Evolutionary conservation across 352 stramenopile genomes (phyloP), one percentile per base, ranked within the genome.

Genomic region (Globisporangium spinosum): DNA sequence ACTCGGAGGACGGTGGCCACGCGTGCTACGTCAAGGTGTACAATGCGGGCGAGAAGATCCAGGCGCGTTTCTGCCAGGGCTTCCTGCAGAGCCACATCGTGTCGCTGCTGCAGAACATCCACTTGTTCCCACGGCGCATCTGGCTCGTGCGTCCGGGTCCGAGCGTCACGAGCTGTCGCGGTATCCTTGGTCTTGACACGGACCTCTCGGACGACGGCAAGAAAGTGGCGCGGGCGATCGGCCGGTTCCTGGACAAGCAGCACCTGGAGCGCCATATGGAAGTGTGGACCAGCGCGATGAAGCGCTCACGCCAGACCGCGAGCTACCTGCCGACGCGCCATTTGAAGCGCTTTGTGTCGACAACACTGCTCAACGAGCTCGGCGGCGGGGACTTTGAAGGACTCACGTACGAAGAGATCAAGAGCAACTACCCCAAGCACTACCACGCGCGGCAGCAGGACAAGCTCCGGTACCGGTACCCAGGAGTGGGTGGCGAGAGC

Each of bases 1-100:
- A 98, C 74, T 82, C 70, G 17, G 80, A 91, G 59, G 82, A 93
- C 70, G 71, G 79, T 20, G 84, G 84, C 23, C 83, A 89, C 29
- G 88, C 90, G 25, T 94, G 89, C 68, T 98, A 97, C 68, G 91
- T 97, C 61, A 98, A 98, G 69, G 83, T 98, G 3, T 95, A 94
- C 76, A 98, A 98, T 54, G 87, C 85, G 34, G 93, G 93, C 15
- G 89, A 97, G 69, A 97, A 98, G 77, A 95, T 98, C 69, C 80
- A 95, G 62, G 87, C 88, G 43, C 81, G 91, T 17, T 90, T 85
- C 68, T 95, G 90, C 67, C 83, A 95, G 67, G 89, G 87, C 29
- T 96, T 95, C 70, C 58, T 97, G 22, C 85, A 94, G 67, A 93
- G 81, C 66, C 88, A 97, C 73, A 86, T 95, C 63, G 85, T 96